A percentile compares a stretch with the other conserved stretches of the same genome.
Evolutionary conservation across 805 yeast species (phyloP).

Genomic region (Kuraishia piskuri): DNA sequence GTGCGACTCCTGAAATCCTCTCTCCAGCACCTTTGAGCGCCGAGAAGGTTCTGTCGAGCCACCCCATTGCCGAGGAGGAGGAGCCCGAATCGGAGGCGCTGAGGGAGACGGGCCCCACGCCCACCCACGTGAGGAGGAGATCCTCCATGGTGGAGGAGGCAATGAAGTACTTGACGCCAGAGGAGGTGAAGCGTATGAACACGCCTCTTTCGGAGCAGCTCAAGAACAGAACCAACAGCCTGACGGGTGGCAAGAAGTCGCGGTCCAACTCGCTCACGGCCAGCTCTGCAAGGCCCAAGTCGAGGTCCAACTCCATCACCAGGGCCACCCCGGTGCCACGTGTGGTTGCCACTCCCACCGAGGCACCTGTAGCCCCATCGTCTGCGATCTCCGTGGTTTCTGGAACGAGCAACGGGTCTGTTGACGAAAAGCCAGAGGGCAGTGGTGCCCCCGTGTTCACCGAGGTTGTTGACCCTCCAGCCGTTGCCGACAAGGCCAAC

Average conservation of each 20-base stretch:
- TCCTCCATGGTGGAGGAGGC: slow-evolving; percentile 25
- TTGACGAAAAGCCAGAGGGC: not conserved
- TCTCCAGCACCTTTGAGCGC: not conserved
- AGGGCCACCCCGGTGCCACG: not conserved
- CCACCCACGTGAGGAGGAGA: slow-evolving; percentile 12
- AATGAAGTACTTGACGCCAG: slow-evolving; percentile 17
- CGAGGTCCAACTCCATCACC: slow-evolving; percentile 12
- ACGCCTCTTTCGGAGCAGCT: slow-evolving; percentile 18
- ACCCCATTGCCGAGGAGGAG: slow-evolving; percentile 11
- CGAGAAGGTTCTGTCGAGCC: not conserved
- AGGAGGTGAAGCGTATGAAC: slow-evolving; percentile 19
- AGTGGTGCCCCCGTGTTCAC: slow-evolving; percentile 4
- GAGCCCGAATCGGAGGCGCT: slow-evolving; percentile 6
- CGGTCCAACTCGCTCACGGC: slow-evolving; percentile 12
- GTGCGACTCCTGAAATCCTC: slow-evolving; percentile 5
- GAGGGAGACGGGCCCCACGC: slow-evolving; percentile 5
- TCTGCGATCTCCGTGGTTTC: not conserved
- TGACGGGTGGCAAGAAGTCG: slow-evolving; percentile 21
- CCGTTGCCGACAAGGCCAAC: slow-evolving; percentile 4
- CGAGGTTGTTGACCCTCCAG: slow-evolving; percentile 4
- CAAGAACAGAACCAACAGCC: slow-evolving; percentile 25
- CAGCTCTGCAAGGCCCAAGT: slow-evolving; percentile 2
- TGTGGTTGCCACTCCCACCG: not conserved
- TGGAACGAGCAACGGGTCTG: not conserved
- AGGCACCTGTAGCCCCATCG: not conserved